Evolutionary conservation across 2,329 filamentous ascomycete genomes (phyloP).

Genomic region (Colletotrichum trifolii): DNA sequence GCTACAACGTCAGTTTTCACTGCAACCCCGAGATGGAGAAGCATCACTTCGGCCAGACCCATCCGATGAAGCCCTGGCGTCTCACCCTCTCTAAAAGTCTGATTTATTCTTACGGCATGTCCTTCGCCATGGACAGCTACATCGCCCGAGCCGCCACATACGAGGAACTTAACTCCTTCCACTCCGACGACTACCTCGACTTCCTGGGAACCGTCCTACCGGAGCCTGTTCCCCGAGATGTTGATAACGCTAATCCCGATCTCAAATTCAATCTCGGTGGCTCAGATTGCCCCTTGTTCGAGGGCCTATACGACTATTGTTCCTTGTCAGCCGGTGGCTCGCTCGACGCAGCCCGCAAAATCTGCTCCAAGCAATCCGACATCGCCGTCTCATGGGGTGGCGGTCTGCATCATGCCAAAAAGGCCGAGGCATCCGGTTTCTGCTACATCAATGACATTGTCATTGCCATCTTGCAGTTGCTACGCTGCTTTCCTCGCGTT

Average conservation of each 20-base stretch:
- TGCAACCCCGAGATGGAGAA: conserved; percentile 95
- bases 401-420: conserved; percentile 95
- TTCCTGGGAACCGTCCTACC: conserved; percentile 82
- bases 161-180: conserved; percentile 88
- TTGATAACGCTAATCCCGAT: conserved; percentile 72
- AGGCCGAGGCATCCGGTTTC: conserved; percentile 92
- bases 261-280: conserved; percentile 86
- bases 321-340: conserved; percentile 92
- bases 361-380: conserved; percentile 87
- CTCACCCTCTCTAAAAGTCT: conserved; percentile 94
- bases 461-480: conserved; percentile 87
- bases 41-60: conserved; percentile 95
- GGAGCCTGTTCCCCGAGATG: conserved; percentile 70
- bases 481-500: conserved; percentile 84
- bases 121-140: conserved; percentile 96
- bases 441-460: conserved; percentile 99
- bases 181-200: conserved; percentile 89
- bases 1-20: conserved; percentile 94
- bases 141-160: conserved; percentile 84
- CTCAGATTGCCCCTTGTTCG: conserved; percentile 96
- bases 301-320: conserved; percentile 95
- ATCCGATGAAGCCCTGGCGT: conserved; percentile 99
- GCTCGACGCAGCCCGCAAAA: conserved; percentile 89
- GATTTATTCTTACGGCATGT: conserved; percentile 94
- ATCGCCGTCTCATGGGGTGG: conserved; percentile 99